Conservation (phyloP, 345 rosid species). For the Nephelium lappaceum region DNA sequence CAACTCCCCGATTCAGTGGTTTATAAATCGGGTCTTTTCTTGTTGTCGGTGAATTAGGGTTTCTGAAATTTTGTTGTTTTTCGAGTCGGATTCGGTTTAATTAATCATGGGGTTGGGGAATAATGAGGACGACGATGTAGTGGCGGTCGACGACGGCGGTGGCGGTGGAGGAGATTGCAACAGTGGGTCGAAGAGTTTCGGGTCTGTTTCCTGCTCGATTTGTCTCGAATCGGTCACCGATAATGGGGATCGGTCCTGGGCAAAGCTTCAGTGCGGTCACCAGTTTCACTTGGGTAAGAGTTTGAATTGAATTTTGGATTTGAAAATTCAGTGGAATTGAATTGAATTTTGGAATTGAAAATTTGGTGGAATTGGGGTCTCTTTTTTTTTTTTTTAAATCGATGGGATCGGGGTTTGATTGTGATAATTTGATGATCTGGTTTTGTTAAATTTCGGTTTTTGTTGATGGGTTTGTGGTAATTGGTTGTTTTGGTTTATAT, state of each 20-base stretch:
- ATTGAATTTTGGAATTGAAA: not conserved
- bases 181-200: conserved; percentile 47
- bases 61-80: conserved; percentile 9
- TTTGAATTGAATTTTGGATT: not conserved
- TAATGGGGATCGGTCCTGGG: conserved; percentile 92
- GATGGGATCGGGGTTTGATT: conserved; percentile 31
- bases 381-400: not conserved
- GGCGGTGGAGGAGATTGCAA: conserved; percentile 40
- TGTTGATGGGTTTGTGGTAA: not conserved
- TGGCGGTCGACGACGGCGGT: conserved; percentile 50
- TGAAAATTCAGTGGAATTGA: not conserved
- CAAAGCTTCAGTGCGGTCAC: conserved; percentile 97
- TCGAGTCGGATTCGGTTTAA: conserved; percentile 6
- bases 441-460: not conserved
- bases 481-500: not conserved
- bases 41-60: conserved; percentile 23
- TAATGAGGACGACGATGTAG: conserved; percentile 42
- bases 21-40: not conserved
- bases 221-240: conserved; percentile 81
- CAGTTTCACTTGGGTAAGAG: conserved; percentile 83
- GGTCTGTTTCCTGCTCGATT: conserved; percentile 88
- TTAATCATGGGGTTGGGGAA: conserved; percentile 75
- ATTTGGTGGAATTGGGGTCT: not conserved
- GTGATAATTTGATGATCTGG: conserved; percentile 13
- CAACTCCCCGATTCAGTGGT: not conserved